Evolutionary conservation across 768 basidiomycete genomes (phyloP).

Genomic region (Kwoniella sp.): DNA sequence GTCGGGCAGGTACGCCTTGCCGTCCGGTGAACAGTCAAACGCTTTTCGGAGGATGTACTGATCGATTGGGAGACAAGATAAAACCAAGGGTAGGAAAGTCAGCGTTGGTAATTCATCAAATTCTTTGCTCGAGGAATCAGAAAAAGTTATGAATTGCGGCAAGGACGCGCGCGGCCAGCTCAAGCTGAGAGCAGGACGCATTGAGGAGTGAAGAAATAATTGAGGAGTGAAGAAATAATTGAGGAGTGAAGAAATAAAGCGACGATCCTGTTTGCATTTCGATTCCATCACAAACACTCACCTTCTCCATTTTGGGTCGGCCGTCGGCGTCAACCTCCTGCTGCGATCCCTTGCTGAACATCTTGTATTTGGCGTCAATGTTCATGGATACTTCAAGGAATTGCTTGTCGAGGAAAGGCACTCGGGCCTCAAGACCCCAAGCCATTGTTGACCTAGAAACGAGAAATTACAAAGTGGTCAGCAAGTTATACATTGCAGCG

Average conservation of each 20-base stretch:
- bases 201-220: too few species aligned
- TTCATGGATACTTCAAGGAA: slow-evolving; percentile 95
- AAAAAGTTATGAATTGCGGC: background rate
- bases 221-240: too few species aligned
- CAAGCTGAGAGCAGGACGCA: too few species aligned
- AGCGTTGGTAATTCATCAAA: background rate
- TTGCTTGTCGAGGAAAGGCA: slow-evolving; percentile 95
- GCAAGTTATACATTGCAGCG: slow-evolving; percentile 9
- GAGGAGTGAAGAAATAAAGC: too few species aligned
- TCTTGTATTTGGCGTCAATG: slow-evolving; percentile 81
- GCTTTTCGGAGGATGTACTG: slow-evolving; percentile 95
- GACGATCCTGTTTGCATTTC: too few species aligned
- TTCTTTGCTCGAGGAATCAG: too few species aligned
- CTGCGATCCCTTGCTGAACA: slow-evolving; percentile 76
- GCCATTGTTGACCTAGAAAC: slow-evolving; percentile 87
- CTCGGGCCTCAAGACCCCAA: slow-evolving; percentile 97
- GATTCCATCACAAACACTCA: slow-evolving; percentile 51
- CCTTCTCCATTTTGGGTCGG: slow-evolving; percentile 93
- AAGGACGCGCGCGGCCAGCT: background rate
- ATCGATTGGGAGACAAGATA: slow-evolving; percentile 2
- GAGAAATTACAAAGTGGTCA: slow-evolving; percentile 5
- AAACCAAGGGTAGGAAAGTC: background rate
- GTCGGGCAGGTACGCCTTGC: slow-evolving; percentile 84
- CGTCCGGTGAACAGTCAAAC: slow-evolving; percentile 79
- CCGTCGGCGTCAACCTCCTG: slow-evolving; percentile 83